Evolutionary conservation across 176 grass and related monocot species (phyloP), one percentile per base, ranked within the genome.

Genomic region (Pontederia crassipes): DNA sequence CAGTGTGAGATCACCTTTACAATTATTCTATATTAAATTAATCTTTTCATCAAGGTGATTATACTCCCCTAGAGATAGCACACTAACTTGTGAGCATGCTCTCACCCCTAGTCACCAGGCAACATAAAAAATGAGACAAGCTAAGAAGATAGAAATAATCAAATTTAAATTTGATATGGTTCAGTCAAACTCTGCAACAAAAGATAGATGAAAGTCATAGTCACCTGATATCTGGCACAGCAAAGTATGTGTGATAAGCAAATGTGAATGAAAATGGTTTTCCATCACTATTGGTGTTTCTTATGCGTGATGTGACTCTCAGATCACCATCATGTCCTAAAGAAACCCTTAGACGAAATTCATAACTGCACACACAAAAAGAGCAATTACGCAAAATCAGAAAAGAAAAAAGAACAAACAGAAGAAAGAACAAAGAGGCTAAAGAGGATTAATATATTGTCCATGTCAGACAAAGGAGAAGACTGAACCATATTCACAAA

Each of bases 261-360:
- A 66, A 28, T 28, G 63, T 52, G 10, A 66, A 66, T 10, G 63
- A 66, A 28, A 66, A 66, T 4, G 63, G 63, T 51, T 66, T 66
- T 52, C 63, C 63, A 66, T 66, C 63, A 52, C 20, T 12, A 66
- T 66, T 66, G 2, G 63, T 66, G 13, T 66, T 66, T 66, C 63
- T 66, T 66, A 66, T 66, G 48, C 63, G 63, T 29, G 63, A 66
- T 66, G 63, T 66, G 48, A 66, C 12, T 48, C 28, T 10, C 18
- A 66, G 63, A 66, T 66, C 48, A 11, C 63, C 63, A 51, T 47
- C 63, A 3, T 11, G 63, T 51, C 15, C 63, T 48, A 66, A 52
- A 20, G 48, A 17, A 66, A 66, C 63, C 48, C 63, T 27, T 29
- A 66, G 63, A 32, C 63, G 63, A 16, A 66, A 66, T 52, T 66